phyloP scores from a whole-genome alignment of 192 early-diverging fungal species.

The Cladochytrium replicatum region DNA sequence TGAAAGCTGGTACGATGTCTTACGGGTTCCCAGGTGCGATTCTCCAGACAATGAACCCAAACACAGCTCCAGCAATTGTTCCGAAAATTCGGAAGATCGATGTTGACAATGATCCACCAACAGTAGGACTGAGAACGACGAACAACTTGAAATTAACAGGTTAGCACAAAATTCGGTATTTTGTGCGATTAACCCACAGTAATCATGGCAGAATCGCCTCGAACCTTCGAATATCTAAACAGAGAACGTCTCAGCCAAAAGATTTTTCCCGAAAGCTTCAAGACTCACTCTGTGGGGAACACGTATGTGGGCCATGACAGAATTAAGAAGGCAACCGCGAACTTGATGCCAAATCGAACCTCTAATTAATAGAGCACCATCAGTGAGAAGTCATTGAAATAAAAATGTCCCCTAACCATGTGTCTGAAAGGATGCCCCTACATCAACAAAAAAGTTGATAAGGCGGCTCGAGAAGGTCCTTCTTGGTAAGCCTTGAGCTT shows the following conservation, averaged over 20 bases:
- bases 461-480: too few species aligned
- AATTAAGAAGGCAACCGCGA: background rate
- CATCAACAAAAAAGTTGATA: too few species aligned
- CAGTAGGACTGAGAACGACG: slow-evolving; percentile 76
- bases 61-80: slow-evolving; percentile 58
- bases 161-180: background rate
- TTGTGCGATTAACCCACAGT: slow-evolving; percentile 26
- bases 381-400: too few species aligned
- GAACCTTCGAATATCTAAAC: slow-evolving; percentile 16
- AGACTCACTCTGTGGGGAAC: background rate
- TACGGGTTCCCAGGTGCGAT: slow-evolving; percentile 26
- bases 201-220: slow-evolving; percentile 67
- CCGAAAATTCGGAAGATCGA: slow-evolving; percentile 60
- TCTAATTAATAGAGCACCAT: background rate
- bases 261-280: background rate
- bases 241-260: background rate
- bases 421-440: too few species aligned
- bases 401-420: too few species aligned
- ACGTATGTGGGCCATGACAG: background rate
- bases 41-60: slow-evolving; percentile 48
- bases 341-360: background rate
- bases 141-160: slow-evolving; percentile 13
- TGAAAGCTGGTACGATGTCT: too few species aligned
- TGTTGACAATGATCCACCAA: slow-evolving; percentile 62
- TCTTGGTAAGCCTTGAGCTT: too few species aligned